Conservation (phyloP, 257 asterid genomes). For the Scutellaria barbata region DNA sequence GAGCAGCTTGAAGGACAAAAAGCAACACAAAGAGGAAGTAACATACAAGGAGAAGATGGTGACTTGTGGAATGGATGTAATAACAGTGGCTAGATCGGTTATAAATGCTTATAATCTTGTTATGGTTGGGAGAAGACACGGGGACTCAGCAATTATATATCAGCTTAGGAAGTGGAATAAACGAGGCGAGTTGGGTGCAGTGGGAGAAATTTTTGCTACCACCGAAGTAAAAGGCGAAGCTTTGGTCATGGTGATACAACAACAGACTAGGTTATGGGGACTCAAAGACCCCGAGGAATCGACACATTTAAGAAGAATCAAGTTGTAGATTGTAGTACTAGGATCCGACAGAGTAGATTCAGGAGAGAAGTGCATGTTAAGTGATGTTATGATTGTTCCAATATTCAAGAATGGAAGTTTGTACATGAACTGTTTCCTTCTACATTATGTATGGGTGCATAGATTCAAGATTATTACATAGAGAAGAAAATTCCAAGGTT, state of each 20-base stretch:
- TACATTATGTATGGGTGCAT: neutral
- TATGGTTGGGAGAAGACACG: conserved; percentile 66
- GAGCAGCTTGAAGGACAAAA: conserved; percentile 40
- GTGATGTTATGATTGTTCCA: neutral
- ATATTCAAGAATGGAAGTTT: conserved; percentile 12
- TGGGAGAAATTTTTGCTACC: conserved; percentile 55
- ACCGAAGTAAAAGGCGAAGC: conserved; percentile 51
- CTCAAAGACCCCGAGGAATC: conserved; percentile 71
- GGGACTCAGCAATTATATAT: conserved; percentile 47
- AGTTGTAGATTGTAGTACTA: conserved; percentile 37
- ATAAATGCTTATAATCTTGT: conserved; percentile 50
- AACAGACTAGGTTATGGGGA: conserved; percentile 66
- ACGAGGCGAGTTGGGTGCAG: conserved; percentile 57
- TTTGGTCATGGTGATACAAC: conserved; percentile 65
- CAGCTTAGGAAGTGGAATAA: conserved; percentile 52
- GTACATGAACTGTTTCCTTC: conserved; percentile 1
- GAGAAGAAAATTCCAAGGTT: neutral
- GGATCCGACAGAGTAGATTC: neutral
- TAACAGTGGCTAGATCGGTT: conserved; percentile 44
- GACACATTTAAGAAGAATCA: conserved; percentile 63
- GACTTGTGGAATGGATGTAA: conserved; percentile 50
- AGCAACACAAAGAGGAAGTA: conserved; percentile 35
- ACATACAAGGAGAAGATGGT: conserved; percentile 51
- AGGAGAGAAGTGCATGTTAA: neutral
- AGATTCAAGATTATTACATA: conserved; percentile 7